Percentiles rank a stretch among this genome's conserved stretches.
phyloP scores from a whole-genome alignment of 768 basidiomycete species.

The Galerina sulciceps region DNA sequence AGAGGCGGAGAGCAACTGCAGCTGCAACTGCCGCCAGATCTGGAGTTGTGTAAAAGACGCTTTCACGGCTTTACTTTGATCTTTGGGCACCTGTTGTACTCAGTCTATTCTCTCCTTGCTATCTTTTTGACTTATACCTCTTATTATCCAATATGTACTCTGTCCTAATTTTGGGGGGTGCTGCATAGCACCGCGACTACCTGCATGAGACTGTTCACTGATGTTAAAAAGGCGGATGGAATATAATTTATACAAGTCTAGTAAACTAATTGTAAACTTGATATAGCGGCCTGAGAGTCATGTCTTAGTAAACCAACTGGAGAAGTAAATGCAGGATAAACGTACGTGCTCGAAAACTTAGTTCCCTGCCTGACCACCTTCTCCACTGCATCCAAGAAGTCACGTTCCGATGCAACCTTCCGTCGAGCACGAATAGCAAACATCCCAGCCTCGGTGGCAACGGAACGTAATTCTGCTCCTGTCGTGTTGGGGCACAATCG shows the following conservation, averaged over 20 bases:
- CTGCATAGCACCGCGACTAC: no score
- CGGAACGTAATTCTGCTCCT: slow-evolving; percentile 96
- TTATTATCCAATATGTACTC: no score
- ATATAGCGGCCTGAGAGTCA: slow-evolving; percentile 70
- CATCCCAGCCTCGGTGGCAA: slow-evolving; percentile 99
- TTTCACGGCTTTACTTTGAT: no score
- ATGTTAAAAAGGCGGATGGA: neutral
- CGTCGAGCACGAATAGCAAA: slow-evolving; percentile 96
- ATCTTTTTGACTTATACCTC: no score
- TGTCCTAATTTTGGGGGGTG: no score
- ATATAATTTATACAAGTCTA: slow-evolving; percentile 16
- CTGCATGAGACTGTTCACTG: neutral
- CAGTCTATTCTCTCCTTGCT: no score
- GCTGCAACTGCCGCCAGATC: slow-evolving; percentile 28
- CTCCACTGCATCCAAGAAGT: slow-evolving; percentile 97
- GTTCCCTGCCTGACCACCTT: slow-evolving; percentile 98
- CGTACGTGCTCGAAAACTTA: slow-evolving; percentile 97
- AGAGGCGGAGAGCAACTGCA: slow-evolving; percentile 44
- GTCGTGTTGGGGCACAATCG: slow-evolving; percentile 97
- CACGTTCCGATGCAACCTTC: slow-evolving; percentile 96
- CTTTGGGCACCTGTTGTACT: no score
- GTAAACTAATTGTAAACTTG: slow-evolving; percentile 87
- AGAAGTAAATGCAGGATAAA: slow-evolving; percentile 22
- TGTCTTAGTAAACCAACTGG: slow-evolving; percentile 13
- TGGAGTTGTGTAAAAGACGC: slow-evolving; percentile 4